Base-by-base conservation (phyloP, 352 stramenopile genomes). In the Phytophthora chlamydospora region DNA sequence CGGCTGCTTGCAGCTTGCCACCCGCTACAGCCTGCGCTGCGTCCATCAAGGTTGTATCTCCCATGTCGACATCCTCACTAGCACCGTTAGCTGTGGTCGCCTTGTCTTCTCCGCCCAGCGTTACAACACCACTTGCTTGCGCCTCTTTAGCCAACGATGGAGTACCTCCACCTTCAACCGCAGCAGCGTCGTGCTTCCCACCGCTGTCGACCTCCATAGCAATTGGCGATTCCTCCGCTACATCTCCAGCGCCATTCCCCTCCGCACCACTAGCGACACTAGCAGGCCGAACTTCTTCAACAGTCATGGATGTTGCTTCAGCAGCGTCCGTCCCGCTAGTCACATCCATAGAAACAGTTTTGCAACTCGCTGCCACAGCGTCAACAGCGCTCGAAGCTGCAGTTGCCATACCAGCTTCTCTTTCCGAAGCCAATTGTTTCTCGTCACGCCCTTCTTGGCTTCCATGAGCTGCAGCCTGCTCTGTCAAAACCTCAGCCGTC, bases 61-160 rank as follows among this genome's bases (percentile, higher is more conserved):
- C 17, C 43, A 66, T 66, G 10, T 56, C 46, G 19, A 53, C 38
- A 39, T 54, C 58, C n/a, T 67, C 36, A 21, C 4, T 13, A 0
- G 17, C 6, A 57, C 19, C 19, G 38, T 8, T 17, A 55, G 3
- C 11, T 16, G 36, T 8, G 16, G 9, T 10, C n/a, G 29, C 12
- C 3, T 35, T n/a, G 8, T 21, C 33, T 19, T 39, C 24, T 40
- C 16, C 33, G 13, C 14, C 41, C 10, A 35, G 17, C 11, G 6
- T 24, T 14, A 7, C 8, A 14, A 4, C 19, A 21, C 27, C 17
- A 9, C 14, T 32, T 9, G 9, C 55, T 35, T 42, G 17, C 33
- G 1, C 27, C 32, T 14, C 9, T 5, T 39, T 33, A 19, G 45
- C 19, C 12, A 19, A 24, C 33, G 17, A 1, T 19, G 12, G 14